Percentiles rank a stretch among this genome's conserved stretches.
These are phyloP conservation scores for Corylus americana DNA, from an alignment of 306 rosid species.

Conservation along the genomic window DNA sequence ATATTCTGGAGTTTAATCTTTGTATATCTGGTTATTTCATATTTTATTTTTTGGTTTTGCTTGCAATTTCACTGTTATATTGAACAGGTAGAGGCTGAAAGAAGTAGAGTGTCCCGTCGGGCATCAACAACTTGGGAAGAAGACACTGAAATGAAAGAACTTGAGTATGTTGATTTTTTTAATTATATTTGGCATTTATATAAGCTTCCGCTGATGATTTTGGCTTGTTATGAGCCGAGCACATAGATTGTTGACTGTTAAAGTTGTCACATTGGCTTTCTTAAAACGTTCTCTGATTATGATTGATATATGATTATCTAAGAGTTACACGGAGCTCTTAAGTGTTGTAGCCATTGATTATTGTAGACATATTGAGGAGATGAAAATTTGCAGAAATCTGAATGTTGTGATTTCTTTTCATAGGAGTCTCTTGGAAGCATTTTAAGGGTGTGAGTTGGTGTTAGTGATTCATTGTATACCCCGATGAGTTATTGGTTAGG, in stretches of 20 bases:
- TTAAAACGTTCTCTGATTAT: not conserved
- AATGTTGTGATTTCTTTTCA: not conserved
- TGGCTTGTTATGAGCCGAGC: not conserved
- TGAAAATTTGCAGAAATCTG: not conserved
- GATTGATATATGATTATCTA: not conserved
- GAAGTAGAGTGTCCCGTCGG: constrained; percentile 75
- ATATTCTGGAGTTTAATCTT: constrained; percentile 26
- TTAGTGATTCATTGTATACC: not conserved
- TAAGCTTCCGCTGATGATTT: not conserved
- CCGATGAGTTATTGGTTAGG: not conserved
- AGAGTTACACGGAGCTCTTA: not conserved
- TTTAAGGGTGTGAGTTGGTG: not conserved
- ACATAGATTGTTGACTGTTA: not conserved
- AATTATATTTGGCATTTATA: constrained; percentile 15
- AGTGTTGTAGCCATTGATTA: not conserved
- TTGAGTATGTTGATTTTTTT: constrained; percentile 67
- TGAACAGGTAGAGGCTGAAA: constrained; percentile 87
- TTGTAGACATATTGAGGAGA: not conserved
- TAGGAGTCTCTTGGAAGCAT: not conserved
- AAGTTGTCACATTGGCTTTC: not conserved
- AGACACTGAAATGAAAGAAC: constrained; percentile 83
- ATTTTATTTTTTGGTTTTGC: not conserved
- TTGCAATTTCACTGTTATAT: constrained; percentile 21
- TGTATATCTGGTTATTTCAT: not conserved
- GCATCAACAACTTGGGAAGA: constrained; percentile 95